Evolutionary conservation across 306 rosid species (phyloP).

Genomic region (Trifolium dubium): DNA sequence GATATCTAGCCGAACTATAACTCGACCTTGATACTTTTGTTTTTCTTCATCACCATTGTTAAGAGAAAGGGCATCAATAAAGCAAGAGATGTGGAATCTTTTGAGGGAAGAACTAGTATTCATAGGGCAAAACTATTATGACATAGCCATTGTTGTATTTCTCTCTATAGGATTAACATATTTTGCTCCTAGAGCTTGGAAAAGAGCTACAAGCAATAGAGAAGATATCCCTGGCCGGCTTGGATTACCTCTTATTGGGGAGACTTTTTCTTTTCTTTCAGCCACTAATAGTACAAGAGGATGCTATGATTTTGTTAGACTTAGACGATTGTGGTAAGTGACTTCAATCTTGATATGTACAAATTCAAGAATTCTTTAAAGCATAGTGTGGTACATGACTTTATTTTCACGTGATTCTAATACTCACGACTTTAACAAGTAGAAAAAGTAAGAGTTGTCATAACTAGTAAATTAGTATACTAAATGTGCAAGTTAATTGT

Average conservation of each 20-base stretch:
- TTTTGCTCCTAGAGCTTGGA: slow-evolving; percentile 55
- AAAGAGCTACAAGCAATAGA: slow-evolving; percentile 36
- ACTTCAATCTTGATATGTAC: slow-evolving; percentile 21
- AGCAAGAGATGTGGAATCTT: slow-evolving; percentile 50
- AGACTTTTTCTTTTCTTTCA: slow-evolving; percentile 73
- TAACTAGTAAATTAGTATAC: neutral
- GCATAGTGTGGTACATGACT: neutral
- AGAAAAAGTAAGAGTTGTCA: slow-evolving; percentile 1
- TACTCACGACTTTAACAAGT: neutral
- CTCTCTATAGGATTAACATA: slow-evolving; percentile 49
- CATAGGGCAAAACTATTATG: slow-evolving; percentile 41
- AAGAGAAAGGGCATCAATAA: slow-evolving; percentile 32
- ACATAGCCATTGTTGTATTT: slow-evolving; percentile 42
- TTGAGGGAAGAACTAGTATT: slow-evolving; percentile 49
- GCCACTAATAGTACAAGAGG: slow-evolving; percentile 70
- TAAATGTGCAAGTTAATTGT: neutral
- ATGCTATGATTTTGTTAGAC: slow-evolving; percentile 75
- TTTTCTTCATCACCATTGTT: slow-evolving; percentile 37
- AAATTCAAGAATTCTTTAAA: slow-evolving; percentile 7
- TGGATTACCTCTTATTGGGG: slow-evolving; percentile 72
- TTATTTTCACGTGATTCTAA: slow-evolving; percentile 5
- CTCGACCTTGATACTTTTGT: slow-evolving; percentile 5
- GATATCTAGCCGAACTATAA: slow-evolving; percentile 11
- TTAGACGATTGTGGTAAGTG: slow-evolving; percentile 71
- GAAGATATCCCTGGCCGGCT: slow-evolving; percentile 61